These are phyloP conservation scores for Penicillium sp. DNA, from an alignment of 2,329 filamentous ascomycete genomes.

Conservation along the genomic window DNA sequence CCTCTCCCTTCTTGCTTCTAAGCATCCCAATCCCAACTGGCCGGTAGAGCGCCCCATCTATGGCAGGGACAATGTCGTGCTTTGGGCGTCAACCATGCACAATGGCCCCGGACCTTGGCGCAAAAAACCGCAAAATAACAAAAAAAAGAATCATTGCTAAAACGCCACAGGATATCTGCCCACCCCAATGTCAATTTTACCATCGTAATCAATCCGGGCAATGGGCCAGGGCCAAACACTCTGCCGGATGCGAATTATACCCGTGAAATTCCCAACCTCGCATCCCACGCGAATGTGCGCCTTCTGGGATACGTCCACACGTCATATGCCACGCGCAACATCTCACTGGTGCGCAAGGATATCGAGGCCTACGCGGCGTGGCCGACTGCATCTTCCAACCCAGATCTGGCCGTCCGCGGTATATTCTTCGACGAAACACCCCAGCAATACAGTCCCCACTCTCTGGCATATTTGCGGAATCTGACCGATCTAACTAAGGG, in stretches of 20 bases:
- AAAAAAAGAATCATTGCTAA: constrained; percentile 20
- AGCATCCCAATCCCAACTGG: constrained; percentile 8
- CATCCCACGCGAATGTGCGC: constrained; percentile 45
- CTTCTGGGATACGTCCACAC: constrained; percentile 51
- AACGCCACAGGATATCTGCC: constrained; percentile 32
- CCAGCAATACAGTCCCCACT: constrained; percentile 31
- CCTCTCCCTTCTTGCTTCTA: background rate
- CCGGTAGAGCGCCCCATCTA: constrained; percentile 9
- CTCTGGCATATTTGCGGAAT: constrained; percentile 33
- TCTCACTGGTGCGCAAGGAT: constrained; percentile 42
- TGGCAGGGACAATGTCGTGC: constrained; percentile 10
- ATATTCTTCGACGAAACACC: constrained; percentile 51
- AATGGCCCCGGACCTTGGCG: background rate
- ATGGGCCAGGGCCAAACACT: constrained; percentile 43
- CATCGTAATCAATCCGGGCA: constrained; percentile 48
- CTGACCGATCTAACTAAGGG: constrained; percentile 32
- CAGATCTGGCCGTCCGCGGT: constrained; percentile 42
- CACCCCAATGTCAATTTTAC: constrained; percentile 47
- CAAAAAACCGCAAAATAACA: constrained; percentile 11
- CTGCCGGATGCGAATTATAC: constrained; percentile 45
- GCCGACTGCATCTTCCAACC: constrained; percentile 34
- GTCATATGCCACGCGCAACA: constrained; percentile 43
- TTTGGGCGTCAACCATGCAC: constrained; percentile 6
- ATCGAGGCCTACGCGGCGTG: constrained; percentile 46
- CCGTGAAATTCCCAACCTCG: constrained; percentile 40